phyloP scores from a whole-genome alignment of 164 flowering plant genomes.

The Warburgia ugandensis region DNA sequence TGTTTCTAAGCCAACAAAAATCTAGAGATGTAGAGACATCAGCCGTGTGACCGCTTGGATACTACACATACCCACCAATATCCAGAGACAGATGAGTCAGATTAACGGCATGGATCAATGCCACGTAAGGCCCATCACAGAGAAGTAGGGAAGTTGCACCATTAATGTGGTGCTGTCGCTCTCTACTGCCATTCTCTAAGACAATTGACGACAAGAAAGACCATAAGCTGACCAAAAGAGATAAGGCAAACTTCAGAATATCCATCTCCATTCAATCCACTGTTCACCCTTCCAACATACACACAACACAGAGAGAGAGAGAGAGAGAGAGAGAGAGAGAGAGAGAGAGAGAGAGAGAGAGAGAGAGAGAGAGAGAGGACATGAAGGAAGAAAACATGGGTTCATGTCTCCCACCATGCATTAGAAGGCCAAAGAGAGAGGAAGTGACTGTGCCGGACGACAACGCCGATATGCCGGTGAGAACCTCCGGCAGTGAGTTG shows the following conservation, averaged over 20 bases:
- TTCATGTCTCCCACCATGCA: no score
- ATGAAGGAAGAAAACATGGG: constrained; percentile 20
- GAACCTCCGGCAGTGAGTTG: constrained; percentile 4
- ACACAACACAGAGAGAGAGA: neutral
- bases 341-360: neutral
- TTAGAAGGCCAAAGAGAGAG: constrained; percentile 39
- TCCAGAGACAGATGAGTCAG: no score
- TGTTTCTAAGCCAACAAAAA: no score
- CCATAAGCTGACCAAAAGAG: constrained; percentile 20
- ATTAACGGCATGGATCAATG: no score
- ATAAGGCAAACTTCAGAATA: constrained; percentile 25
- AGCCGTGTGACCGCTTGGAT: no score
- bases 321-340: constrained; percentile 6
- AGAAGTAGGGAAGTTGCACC: no score
- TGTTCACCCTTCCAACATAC: neutral
- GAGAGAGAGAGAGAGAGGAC: constrained; percentile 9
- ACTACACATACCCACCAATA: no score
- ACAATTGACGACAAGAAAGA: constrained; percentile 2
- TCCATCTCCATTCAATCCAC: constrained; percentile 7
- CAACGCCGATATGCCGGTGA: neutral
- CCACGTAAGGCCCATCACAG: no score
- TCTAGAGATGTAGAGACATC: no score
- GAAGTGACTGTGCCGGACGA: constrained; percentile 27
- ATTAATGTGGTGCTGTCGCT: no score
- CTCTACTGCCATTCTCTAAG: no score